phyloP scores from a whole-genome alignment of 169 alveolate species.

The Eimeria nieschulzi region DNA sequence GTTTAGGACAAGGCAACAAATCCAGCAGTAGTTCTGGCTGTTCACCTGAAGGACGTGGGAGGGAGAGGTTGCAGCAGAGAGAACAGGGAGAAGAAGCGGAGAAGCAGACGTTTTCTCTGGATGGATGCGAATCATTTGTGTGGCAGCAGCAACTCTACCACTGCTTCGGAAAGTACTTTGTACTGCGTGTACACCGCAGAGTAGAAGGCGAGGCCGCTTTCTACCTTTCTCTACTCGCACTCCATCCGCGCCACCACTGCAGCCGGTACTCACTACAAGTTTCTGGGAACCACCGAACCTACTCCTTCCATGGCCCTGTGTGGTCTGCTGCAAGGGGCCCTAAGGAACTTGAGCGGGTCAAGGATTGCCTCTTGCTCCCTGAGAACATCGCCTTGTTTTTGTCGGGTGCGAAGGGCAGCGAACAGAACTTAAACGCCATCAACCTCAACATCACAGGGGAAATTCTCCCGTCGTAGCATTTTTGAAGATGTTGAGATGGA shows the following conservation, averaged over 20 bases:
- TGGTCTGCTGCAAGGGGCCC: constrained; percentile 56
- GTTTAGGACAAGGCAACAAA: not conserved
- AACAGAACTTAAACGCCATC: constrained; percentile 30
- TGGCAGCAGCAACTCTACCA: constrained; percentile 65
- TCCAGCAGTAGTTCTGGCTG: not conserved
- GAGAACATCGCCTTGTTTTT: constrained; percentile 71
- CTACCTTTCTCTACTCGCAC: not conserved
- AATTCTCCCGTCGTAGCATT: not conserved
- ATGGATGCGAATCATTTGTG: constrained; percentile 30
- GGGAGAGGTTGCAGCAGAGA: not conserved
- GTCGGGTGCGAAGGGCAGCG: constrained; percentile 72
- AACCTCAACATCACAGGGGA: constrained; percentile 57
- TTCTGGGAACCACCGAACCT: constrained; percentile 50
- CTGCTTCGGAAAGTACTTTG: constrained; percentile 66
- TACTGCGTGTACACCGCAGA: constrained; percentile 66
- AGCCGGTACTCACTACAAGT: constrained; percentile 25
- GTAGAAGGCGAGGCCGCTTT: constrained; percentile 43
- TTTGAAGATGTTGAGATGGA: too few relatives aligned
- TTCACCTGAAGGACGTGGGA: constrained; percentile 6
- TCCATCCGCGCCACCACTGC: constrained; percentile 67
- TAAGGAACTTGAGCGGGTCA: constrained; percentile 63
- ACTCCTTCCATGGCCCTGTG: constrained; percentile 60
- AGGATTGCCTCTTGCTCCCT: constrained; percentile 61
- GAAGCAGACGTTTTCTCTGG: not conserved
- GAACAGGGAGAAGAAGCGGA: not conserved